Conservation (phyloP, 2,329 filamentous ascomycete species). For the Zymoseptoria brevis region DNA sequence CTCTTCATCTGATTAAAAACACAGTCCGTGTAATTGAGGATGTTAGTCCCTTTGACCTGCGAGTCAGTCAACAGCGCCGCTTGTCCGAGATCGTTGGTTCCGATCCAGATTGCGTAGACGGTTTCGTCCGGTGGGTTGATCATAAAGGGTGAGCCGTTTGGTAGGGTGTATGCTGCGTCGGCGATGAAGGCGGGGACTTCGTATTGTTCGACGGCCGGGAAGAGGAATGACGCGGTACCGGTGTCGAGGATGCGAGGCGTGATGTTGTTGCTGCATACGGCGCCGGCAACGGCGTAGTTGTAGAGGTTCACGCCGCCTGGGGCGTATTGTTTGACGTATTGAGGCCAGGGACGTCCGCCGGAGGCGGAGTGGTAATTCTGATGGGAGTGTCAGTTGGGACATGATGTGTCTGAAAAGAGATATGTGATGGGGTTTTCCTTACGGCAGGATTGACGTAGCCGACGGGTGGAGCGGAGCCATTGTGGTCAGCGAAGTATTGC, state of each 20-base stretch:
- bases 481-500: conserved; percentile 52
- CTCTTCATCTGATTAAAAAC: conserved; percentile 55
- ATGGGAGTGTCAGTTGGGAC: not conserved
- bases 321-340: conserved; percentile 55
- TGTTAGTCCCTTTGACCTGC: conserved; percentile 51
- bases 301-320: conserved; percentile 43
- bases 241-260: conserved; percentile 46
- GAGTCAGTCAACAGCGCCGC: conserved; percentile 58
- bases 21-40: conserved; percentile 60
- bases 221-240: conserved; percentile 54
- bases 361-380: conserved; percentile 44
- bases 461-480: conserved; percentile 54
- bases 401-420: not conserved
- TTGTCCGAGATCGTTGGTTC: conserved; percentile 68
- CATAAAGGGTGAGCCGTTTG: conserved; percentile 36
- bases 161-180: conserved; percentile 30
- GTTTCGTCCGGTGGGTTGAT: conserved; percentile 49
- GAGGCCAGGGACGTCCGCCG: conserved; percentile 62
- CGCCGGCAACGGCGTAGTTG: conserved; percentile 56
- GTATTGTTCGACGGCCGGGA: conserved; percentile 46
- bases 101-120: conserved; percentile 71
- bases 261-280: conserved; percentile 63
- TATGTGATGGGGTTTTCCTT: conserved; percentile 7
- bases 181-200: conserved; percentile 42
- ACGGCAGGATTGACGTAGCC: conserved; percentile 48